Base-by-base conservation (phyloP, 2,329 filamentous ascomycete genomes). In the Alternaria dauci region DNA sequence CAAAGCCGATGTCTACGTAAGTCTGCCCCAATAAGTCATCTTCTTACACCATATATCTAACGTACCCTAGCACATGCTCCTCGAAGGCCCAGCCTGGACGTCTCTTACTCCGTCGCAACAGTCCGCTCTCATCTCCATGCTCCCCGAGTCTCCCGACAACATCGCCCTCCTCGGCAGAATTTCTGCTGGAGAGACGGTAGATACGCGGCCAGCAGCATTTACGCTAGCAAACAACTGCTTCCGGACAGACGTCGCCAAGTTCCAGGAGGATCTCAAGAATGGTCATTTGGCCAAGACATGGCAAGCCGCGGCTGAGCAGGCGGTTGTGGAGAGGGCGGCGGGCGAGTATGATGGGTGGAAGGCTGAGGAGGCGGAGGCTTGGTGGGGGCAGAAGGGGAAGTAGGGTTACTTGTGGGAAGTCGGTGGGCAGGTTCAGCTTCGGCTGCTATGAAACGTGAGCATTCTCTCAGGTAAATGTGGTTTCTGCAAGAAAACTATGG, bases 301-400 rank as follows among this genome's bases (percentile, higher is more conserved):
- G 87, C 80, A 85, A 59, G 78, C 77, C 2, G 79, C 86, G 57
- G 88, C 88, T 14, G 77, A 81, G 34, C 74, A 81, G 64, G 88
- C 88, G 2, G 82, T 83, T 52, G 69, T 81, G 52, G 80, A 85
- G 61, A 81, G 87, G 11, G 80, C 79, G 1, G 76, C 78, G 0
- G 88, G 88, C 0, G 80, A 81, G 7, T 90, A 85, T 62, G 86
- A 90, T 66, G 77, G 77, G 6, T 87, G 83, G 76, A 85, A 87
- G 71, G 82, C 83, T 46, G 73, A 78, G 46, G 82, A 87, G 59
- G 83, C 83, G 14, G 85, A 89, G 71, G 72, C 80, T 56, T 86
- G 84, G 65, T 89, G 86, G 85, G 86, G 86, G 0, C 83, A 87
- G 71, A 86, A 85, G 63, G 80, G 67, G 28, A 63, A 59, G 81